Percentiles rank a stretch among this genome's conserved stretches.
Conservation (phyloP, 176 grass and related monocot genomes). For the Eleusine coracana region DNA sequence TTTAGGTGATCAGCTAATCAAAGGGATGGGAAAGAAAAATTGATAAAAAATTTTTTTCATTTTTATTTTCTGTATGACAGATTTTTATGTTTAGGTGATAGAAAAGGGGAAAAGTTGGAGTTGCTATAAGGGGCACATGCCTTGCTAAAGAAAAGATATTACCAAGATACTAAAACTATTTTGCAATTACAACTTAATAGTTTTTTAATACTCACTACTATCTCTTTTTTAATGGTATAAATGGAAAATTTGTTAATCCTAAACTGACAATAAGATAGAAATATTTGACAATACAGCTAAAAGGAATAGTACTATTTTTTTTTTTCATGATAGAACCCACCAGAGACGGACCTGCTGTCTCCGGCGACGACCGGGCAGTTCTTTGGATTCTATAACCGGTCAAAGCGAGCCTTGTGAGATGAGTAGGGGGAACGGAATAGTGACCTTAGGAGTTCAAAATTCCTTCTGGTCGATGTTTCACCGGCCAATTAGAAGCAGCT, state of each 20-base stretch:
- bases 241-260: background rate
- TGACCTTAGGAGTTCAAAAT: background rate
- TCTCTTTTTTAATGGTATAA: background rate
- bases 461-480: background rate
- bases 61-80: too few relatives aligned
- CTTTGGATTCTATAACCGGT: conserved; percentile 26
- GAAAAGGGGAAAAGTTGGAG: too few relatives aligned
- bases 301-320: background rate
- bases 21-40: too few relatives aligned
- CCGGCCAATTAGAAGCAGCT: background rate
- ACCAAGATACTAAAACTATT: too few relatives aligned
- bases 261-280: background rate
- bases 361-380: conserved; percentile 14
- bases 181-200: too few relatives aligned
- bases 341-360: background rate
- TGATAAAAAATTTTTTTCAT: too few relatives aligned
- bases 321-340: background rate
- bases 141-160: too few relatives aligned
- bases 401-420: background rate
- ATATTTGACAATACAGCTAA: background rate
- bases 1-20: too few relatives aligned
- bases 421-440: background rate
- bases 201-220: too few relatives aligned
- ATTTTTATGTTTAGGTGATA: too few relatives aligned
- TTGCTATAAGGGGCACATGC: too few relatives aligned